These are phyloP conservation scores for Suhomyces kilbournensis DNA, from an alignment of 805 yeast species.

Conservation along the genomic window DNA sequence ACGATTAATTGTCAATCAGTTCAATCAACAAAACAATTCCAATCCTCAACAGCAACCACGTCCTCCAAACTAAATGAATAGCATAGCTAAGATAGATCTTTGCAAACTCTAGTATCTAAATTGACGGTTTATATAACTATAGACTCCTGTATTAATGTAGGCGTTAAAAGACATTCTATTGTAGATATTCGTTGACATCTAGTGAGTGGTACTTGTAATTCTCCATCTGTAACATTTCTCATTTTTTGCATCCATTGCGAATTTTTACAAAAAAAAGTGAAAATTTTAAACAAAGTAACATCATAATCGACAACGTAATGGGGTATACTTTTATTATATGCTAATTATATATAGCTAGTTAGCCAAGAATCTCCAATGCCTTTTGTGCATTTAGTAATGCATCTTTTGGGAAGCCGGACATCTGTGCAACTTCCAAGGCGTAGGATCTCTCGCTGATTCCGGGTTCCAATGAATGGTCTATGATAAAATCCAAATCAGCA, in stretches of 20 bases:
- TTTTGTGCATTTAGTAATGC: slow-evolving; percentile 54
- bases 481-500: slow-evolving; percentile 24
- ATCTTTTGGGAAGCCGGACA: slow-evolving; percentile 71
- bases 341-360: neutral
- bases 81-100: neutral
- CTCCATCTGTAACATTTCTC: too few relatives aligned
- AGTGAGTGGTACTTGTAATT: too few relatives aligned
- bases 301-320: neutral
- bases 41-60: slow-evolving; percentile 11
- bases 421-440: slow-evolving; percentile 71
- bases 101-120: too few relatives aligned
- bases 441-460: slow-evolving; percentile 77
- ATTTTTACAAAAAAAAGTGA: neutral
- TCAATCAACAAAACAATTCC: slow-evolving; percentile 10
- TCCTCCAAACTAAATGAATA: neutral
- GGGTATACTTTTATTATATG: neutral
- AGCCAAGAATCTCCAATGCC: slow-evolving; percentile 17
- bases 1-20: slow-evolving; percentile 20
- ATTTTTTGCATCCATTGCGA: neutral
- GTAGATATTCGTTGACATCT: too few relatives aligned
- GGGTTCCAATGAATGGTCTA: slow-evolving; percentile 55
- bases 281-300: neutral
- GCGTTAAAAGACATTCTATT: too few relatives aligned
- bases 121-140: neutral
- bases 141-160: neutral